phyloP scores from a whole-genome alignment of 2,329 filamentous ascomycete genomes.

The Xylaria digitata region DNA sequence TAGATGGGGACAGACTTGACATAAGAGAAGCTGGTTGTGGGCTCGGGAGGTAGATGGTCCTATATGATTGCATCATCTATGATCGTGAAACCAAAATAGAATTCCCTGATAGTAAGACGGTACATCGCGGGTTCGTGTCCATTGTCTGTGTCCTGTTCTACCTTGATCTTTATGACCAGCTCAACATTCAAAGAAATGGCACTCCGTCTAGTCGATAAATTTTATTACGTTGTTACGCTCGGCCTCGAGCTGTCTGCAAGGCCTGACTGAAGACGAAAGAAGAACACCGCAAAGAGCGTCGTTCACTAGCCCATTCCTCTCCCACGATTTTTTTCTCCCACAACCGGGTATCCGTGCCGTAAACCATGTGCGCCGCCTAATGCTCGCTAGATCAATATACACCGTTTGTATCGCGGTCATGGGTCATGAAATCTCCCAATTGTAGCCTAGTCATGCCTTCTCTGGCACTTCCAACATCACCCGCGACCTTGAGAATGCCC shows the following conservation, averaged over 20 bases:
- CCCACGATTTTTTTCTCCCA: slow-evolving; percentile 13
- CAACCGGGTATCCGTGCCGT: slow-evolving; percentile 46
- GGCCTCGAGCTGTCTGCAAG: not conserved
- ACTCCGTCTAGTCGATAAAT: slow-evolving; percentile 1
- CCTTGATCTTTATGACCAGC: not conserved
- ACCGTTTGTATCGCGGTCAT: slow-evolving; percentile 45
- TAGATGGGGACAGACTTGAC: not conserved
- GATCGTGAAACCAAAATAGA: no score
- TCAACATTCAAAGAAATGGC: not conserved
- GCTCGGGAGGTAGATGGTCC: not conserved
- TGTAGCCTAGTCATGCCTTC: slow-evolving; percentile 71
- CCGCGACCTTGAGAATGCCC: slow-evolving; percentile 71
- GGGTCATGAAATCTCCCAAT: slow-evolving; percentile 59
- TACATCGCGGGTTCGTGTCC: not conserved
- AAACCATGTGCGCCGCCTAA: slow-evolving; percentile 31
- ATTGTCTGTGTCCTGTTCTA: not conserved
- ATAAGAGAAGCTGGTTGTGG: not conserved
- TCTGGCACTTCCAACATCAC: slow-evolving; percentile 67
- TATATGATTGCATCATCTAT: not conserved
- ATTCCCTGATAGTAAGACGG: not conserved
- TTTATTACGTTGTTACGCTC: slow-evolving; percentile 1
- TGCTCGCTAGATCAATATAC: slow-evolving; percentile 43
- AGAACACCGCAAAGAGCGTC: not conserved
- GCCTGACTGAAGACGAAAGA: not conserved
- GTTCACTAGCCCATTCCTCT: not conserved